phyloP scores from a whole-genome alignment of 2,329 filamentous ascomycete genomes.

The Cordyceps pruinosa region DNA sequence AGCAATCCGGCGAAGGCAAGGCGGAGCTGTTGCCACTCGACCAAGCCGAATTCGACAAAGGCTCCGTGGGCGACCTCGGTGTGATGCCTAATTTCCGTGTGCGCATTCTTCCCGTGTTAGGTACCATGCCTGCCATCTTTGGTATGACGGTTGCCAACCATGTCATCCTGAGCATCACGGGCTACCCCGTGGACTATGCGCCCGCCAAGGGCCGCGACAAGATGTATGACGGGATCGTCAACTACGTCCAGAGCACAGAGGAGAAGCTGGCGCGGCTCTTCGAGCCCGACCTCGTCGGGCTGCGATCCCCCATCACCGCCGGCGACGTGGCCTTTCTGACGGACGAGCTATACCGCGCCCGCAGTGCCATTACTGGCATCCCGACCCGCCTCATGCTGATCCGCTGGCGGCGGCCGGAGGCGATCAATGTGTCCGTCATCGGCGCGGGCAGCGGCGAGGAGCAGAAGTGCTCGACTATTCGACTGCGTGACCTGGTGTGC shows the following conservation, averaged over 20 bases:
- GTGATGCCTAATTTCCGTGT: slow-evolving; percentile 90
- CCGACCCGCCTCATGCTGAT: slow-evolving; percentile 72
- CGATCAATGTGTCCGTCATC: slow-evolving; percentile 50
- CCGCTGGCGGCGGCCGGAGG: slow-evolving; percentile 65
- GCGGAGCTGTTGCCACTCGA: slow-evolving; percentile 79
- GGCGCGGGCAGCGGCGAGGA: slow-evolving; percentile 60
- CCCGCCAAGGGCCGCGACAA: slow-evolving; percentile 79
- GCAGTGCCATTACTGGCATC: slow-evolving; percentile 76
- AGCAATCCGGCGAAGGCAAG: slow-evolving; percentile 85
- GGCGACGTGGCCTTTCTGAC: slow-evolving; percentile 82
- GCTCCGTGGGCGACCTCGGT: slow-evolving; percentile 76
- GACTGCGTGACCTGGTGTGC: slow-evolving; percentile 67
- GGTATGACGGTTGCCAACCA: slow-evolving; percentile 89
- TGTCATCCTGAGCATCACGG: slow-evolving; percentile 72
- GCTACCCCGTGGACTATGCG: slow-evolving; percentile 81
- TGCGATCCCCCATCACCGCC: slow-evolving; percentile 71
- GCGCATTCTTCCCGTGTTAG: slow-evolving; percentile 87
- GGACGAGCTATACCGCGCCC: slow-evolving; percentile 81
- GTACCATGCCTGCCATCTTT: slow-evolving; percentile 96
- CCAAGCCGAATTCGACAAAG: slow-evolving; percentile 83
- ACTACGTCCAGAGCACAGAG: slow-evolving; percentile 67
- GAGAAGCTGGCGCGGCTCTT: slow-evolving; percentile 59
- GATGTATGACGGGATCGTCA: slow-evolving; percentile 81
- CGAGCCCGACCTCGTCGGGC: slow-evolving; percentile 45
- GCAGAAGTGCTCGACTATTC: slow-evolving; percentile 68